A percentile compares a stretch with the other conserved stretches of the same genome.
Conservation (phyloP, 202 grass and related monocot genomes). For the Carex sylvatica region DNA sequence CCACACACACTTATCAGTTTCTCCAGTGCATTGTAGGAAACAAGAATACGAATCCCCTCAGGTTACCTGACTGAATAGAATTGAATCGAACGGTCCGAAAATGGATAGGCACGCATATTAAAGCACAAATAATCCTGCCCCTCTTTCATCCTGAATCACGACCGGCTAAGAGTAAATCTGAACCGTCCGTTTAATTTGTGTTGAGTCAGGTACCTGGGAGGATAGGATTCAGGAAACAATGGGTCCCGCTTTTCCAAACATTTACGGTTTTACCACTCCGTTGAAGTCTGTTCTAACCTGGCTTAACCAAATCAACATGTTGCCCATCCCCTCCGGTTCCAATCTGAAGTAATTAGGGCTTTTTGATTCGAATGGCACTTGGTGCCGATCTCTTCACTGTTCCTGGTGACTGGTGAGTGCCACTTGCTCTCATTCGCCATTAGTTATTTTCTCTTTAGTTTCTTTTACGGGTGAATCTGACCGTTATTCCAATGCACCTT, state of each 20-base stretch:
- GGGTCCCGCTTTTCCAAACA: conserved; percentile 7
- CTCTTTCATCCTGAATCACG: too few species aligned
- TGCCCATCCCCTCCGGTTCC: conserved; percentile 14
- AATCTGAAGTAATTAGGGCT: neutral
- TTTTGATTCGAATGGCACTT: neutral
- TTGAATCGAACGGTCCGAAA: too few species aligned
- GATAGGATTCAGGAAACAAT: conserved; percentile 21
- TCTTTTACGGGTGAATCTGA: neutral
- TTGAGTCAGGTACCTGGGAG: too few species aligned
- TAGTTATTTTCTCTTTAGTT: neutral
- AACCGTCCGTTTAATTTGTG: too few species aligned
- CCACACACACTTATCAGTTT: conserved; percentile 12
- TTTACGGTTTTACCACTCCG: conserved; percentile 20
- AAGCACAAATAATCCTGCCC: too few species aligned
- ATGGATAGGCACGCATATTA: too few species aligned
- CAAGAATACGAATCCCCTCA: too few species aligned
- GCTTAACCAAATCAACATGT: neutral
- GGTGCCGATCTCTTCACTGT: conserved; percentile 16
- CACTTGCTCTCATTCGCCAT: neutral
- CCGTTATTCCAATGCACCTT: neutral
- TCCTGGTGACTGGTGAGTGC: neutral
- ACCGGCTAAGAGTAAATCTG: too few species aligned
- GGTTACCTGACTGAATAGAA: too few species aligned
- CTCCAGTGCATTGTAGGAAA: conserved; percentile 10
- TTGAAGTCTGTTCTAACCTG: neutral